A percentile compares a stretch with the other conserved stretches of the same genome.
These are phyloP conservation scores for Collybiopsis confluens DNA, from an alignment of 768 basidiomycete genomes.

Conservation along the genomic window DNA sequence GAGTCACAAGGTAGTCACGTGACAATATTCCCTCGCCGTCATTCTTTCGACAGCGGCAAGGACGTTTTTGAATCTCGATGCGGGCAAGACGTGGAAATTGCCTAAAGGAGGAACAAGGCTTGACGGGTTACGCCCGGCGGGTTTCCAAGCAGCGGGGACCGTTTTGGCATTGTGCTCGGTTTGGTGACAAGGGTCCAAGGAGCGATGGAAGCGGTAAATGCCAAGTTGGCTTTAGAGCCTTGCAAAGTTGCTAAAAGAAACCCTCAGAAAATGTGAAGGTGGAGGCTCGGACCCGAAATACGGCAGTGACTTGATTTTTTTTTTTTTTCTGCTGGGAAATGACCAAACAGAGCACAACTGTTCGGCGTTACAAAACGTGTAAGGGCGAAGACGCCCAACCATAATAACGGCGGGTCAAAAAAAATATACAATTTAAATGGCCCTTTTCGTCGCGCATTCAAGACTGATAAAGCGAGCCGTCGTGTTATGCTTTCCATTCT, in stretches of 20 bases:
- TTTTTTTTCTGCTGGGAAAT: no score
- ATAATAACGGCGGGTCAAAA: conserved; percentile 32
- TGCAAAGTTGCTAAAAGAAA: conserved; percentile 17
- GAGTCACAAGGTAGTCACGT: no score
- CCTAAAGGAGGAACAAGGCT: no score
- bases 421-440: conserved; percentile 34
- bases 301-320: background rate
- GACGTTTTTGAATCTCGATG: no score
- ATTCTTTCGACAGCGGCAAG: no score
- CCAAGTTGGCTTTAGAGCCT: background rate
- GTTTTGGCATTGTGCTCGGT: no score
- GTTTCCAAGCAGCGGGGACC: no score
- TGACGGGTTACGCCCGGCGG: no score
- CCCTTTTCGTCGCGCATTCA: conserved; percentile 43
- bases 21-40: no score
- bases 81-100: no score
- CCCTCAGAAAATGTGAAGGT: background rate
- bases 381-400: conserved; percentile 51
- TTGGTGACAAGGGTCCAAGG: conserved; percentile 1
- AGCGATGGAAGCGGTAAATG: background rate
- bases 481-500: conserved; percentile 23
- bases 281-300: background rate
- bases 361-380: conserved; percentile 75
- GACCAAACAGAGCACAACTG: no score
- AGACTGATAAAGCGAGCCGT: conserved; percentile 40